Base-by-base conservation (phyloP, 352 stramenopile genomes). In the Globisporangium spiculum region DNA sequence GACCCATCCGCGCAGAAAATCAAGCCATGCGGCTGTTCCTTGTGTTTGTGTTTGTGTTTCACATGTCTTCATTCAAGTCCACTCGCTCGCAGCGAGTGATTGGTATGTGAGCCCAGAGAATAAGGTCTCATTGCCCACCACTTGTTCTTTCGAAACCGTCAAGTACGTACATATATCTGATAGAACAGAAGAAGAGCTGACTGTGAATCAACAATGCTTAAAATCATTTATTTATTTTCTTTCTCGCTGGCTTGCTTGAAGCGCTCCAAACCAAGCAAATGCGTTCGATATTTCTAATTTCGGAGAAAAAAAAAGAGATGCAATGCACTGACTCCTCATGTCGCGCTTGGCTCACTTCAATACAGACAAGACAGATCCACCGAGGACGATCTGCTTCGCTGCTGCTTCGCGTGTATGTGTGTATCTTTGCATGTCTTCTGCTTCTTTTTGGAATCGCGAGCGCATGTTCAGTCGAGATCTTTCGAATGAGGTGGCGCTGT, bases 301-400 rank as follows among this genome's bases (percentile, higher is more conserved):
- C 38, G 9, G 14, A 32, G 57, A 63, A 63, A 5, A 63, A 64
- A 63, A 63, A 63, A 63, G 20, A 36, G 57, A 63, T 63, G 57
- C n/a, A 48, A 53, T 53, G 59, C 27, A 57, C 59, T 65, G 59
- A 64, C 59, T 64, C 59, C 26, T 48, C 59, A 52, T 63, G 41
- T 65, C 36, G 24, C 59, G 22, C 41, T 38, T 24, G 10, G 58
- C 58, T 18, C 38, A 48, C 57, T 63, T 63, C 57, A 63, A 63
- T 38, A 41, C 38, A 64, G 57, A 63, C 57, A 55, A 50, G 30
- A 52, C 22, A 32, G 38, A 54, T 55, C 41, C 41, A n/a, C 41
- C 41, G 16, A 50, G 16, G 16, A 50, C 4, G 41, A 50, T 50
- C 41, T 50, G 41, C 16, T 50, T 14, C 36, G 34, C 10, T 41